Evolutionary conservation across 1,284 basidiomycete species (phyloP).

Genomic region (Leccinum pachyderme): DNA sequence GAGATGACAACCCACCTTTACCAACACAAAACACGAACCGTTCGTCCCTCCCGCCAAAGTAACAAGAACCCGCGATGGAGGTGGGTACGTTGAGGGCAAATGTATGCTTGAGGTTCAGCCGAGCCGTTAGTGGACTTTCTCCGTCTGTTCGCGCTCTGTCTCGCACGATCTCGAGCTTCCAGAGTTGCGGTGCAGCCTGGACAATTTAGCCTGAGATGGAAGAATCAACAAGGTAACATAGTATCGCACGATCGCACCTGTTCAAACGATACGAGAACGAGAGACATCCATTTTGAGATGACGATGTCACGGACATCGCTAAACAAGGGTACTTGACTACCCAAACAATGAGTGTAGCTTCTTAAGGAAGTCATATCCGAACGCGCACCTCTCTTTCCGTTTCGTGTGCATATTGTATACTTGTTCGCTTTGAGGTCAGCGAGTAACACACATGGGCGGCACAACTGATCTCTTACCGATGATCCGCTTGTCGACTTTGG

Average conservation of each 20-base stretch:
- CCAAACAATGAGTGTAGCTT: not conserved
- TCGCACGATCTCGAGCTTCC: slow-evolving; percentile 68
- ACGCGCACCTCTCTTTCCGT: slow-evolving; percentile 62
- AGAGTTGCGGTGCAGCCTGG: slow-evolving; percentile 74
- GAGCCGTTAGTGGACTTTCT: slow-evolving; percentile 36
- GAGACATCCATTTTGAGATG: slow-evolving; percentile 52
- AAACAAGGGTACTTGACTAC: slow-evolving; percentile 70
- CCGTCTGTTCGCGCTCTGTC: slow-evolving; percentile 36
- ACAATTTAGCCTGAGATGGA: not conserved
- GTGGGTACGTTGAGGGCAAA: slow-evolving; percentile 68
- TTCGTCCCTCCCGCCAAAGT: slow-evolving; percentile 74
- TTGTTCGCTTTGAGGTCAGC: slow-evolving; percentile 37
- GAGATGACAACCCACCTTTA: slow-evolving; percentile 50
- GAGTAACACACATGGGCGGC: not conserved
- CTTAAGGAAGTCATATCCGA: not conserved
- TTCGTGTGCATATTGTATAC: slow-evolving; percentile 70
- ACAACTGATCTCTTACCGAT: slow-evolving; percentile 48
- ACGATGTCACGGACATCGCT: slow-evolving; percentile 77
- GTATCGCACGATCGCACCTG: slow-evolving; percentile 42
- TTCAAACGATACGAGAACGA: slow-evolving; percentile 57
- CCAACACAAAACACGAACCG: slow-evolving; percentile 74
- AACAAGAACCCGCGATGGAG: slow-evolving; percentile 75
- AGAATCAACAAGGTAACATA: not conserved
- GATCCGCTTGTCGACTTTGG: slow-evolving; percentile 68
- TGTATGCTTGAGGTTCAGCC: slow-evolving; percentile 59